These are phyloP conservation scores for Rhodomyrtus tomentosa DNA, from an alignment of 345 rosid genomes.

Conservation along the genomic window DNA sequence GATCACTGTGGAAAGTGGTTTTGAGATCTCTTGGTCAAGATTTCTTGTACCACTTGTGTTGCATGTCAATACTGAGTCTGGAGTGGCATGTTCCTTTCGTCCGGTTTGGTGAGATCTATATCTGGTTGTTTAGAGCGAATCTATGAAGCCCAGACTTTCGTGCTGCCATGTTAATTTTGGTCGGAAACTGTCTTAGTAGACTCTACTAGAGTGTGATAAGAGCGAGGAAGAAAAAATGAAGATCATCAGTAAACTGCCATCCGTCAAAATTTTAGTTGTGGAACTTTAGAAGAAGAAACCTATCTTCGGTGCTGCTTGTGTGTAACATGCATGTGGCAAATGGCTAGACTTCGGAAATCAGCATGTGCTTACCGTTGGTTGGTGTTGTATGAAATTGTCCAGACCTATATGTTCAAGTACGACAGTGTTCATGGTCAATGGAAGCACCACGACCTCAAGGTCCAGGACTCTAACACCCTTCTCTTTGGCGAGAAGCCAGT, in stretches of 20 bases:
- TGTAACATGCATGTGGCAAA: neutral
- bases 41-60: neutral
- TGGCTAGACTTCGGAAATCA: neutral
- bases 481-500: slow-evolving; percentile 51
- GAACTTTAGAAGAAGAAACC: neutral
- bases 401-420: slow-evolving; percentile 60
- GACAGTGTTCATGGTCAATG: slow-evolving; percentile 60
- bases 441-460: slow-evolving; percentile 48
- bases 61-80: neutral
- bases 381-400: neutral
- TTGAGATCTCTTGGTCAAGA: neutral
- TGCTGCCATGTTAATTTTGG: neutral
- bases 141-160: neutral
- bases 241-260: neutral
- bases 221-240: neutral
- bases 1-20: neutral
- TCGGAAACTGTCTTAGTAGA: neutral
- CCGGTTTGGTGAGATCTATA: neutral
- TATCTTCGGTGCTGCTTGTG: neutral
- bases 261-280: no score
- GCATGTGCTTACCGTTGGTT: neutral
- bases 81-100: neutral
- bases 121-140: neutral
- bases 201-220: neutral
- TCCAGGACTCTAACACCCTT: slow-evolving; percentile 52